Conservation (phyloP, 1,284 basidiomycete genomes). For the Malassezia caprae region DNA sequence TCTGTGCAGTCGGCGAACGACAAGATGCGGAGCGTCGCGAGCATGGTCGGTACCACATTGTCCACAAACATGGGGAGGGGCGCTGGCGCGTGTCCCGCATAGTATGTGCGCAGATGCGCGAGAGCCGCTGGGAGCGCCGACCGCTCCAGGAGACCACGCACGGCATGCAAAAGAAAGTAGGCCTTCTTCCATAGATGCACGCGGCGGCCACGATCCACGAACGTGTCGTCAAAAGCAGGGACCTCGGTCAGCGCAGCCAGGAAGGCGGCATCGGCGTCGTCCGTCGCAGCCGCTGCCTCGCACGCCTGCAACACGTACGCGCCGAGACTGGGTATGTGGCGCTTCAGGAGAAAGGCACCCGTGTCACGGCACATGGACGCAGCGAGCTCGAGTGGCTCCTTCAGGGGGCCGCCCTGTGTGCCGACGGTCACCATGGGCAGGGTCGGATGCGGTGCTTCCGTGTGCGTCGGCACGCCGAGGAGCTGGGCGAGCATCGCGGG, state of each 20-base stretch:
- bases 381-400: conserved; percentile 63
- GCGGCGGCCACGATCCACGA: conserved; percentile 10
- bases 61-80: conserved; percentile 65
- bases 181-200: conserved; percentile 82
- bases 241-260: conserved; percentile 14
- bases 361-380: conserved; percentile 61
- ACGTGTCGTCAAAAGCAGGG: conserved; percentile 34
- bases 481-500: conserved; percentile 24
- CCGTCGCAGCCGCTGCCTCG: conserved; percentile 51
- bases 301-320: conserved; percentile 62
- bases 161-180: conserved; percentile 65
- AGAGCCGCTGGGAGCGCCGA: not conserved
- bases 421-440: conserved; percentile 66
- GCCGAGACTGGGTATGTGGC: conserved; percentile 62
- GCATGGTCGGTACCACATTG: conserved; percentile 73
- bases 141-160: conserved; percentile 53
- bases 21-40: conserved; percentile 65
- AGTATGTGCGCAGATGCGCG: not conserved
- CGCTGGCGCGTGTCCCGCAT: conserved; percentile 33
- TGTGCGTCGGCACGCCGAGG: conserved; percentile 34
- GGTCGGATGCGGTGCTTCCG: conserved; percentile 61
- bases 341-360: conserved; percentile 57
- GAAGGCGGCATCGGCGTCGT: conserved; percentile 22
- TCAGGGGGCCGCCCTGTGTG: conserved; percentile 60
- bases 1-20: conserved; percentile 52